Evolutionary conservation across 2,329 filamentous ascomycete species (phyloP).

Genomic region (Fusarium bulbicola): DNA sequence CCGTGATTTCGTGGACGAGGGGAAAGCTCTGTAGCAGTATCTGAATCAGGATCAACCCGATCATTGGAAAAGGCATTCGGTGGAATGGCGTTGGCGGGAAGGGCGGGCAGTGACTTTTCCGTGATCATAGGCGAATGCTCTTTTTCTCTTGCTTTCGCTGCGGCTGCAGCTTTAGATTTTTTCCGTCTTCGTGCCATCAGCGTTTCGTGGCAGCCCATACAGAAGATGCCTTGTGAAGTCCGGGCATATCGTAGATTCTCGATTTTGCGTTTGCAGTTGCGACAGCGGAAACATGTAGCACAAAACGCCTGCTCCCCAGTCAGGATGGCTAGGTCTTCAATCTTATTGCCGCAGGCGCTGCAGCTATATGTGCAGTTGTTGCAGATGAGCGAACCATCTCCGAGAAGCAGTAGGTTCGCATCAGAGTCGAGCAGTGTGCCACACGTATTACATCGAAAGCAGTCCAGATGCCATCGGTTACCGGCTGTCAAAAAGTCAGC

Average conservation of each 20-base stretch:
- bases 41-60: conserved; percentile 68
- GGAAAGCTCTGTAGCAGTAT: conserved; percentile 75
- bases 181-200: conserved; percentile 93
- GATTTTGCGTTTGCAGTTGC: conserved; percentile 98
- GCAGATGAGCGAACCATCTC: conserved; percentile 97
- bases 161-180: conserved; percentile 75
- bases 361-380: conserved; percentile 99
- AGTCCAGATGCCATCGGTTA: conserved; percentile 98
- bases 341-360: conserved; percentile 95
- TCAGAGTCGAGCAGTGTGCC: conserved; percentile 96
- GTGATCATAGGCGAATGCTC: conserved; percentile 73
- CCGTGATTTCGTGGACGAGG: conserved; percentile 66
- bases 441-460: conserved; percentile 97
- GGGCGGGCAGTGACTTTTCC: conserved; percentile 91
- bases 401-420: conserved; percentile 94
- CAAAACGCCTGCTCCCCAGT: conserved; percentile 99
- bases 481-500: conserved; percentile 69
- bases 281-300: conserved; percentile 94
- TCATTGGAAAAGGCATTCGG: conserved; percentile 70
- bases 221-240: conserved; percentile 98
- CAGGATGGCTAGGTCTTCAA: conserved; percentile 95
- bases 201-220: conserved; percentile 98
- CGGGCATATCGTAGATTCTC: conserved; percentile 97
- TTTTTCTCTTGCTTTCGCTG: conserved; percentile 69
- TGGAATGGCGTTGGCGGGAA: conserved; percentile 79